These are phyloP conservation scores for Malassezia nana DNA, from an alignment of 1,284 basidiomycete genomes.

Conservation along the genomic window DNA sequence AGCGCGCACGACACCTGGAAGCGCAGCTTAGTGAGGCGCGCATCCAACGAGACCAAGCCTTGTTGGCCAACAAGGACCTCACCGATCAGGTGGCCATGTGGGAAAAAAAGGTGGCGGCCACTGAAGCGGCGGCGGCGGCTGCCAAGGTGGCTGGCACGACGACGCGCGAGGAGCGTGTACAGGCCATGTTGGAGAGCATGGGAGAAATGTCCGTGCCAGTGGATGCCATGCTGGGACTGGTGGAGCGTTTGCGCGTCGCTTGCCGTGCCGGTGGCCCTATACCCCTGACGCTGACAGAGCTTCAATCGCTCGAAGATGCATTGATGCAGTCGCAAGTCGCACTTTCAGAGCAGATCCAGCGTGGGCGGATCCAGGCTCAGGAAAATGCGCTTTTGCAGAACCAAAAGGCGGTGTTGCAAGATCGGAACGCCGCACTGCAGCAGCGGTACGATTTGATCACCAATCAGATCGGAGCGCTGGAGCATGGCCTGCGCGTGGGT, in stretches of 20 bases:
- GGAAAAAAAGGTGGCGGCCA: background rate
- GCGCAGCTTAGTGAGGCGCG: background rate
- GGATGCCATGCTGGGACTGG: background rate
- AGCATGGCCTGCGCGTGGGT: constrained; percentile 13
- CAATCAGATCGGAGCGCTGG: constrained; percentile 15
- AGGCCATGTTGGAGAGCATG: constrained; percentile 6
- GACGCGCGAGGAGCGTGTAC: constrained; percentile 4
- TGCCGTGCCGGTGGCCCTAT: constrained; percentile 7
- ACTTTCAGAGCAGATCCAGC: constrained; percentile 77
- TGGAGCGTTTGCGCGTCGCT: background rate
- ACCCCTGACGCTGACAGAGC: constrained; percentile 59
- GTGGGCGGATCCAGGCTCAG: constrained; percentile 77
- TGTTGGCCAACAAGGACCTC: constrained; percentile 69
- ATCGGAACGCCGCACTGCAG: constrained; percentile 61
- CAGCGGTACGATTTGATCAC: constrained; percentile 17
- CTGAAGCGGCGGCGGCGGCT: background rate
- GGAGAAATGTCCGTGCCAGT: background rate
- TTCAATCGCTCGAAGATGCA: constrained; percentile 70
- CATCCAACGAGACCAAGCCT: constrained; percentile 17
- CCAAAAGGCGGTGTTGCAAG: constrained; percentile 77
- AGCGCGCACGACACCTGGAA: background rate
- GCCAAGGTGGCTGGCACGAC: background rate
- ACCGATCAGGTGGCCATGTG: constrained; percentile 64
- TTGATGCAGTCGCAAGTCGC: constrained; percentile 77
- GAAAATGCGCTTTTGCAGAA: constrained; percentile 77